Conservation (phyloP, 2,329 filamentous ascomycete species). For the Nemania bipapillata region DNA sequence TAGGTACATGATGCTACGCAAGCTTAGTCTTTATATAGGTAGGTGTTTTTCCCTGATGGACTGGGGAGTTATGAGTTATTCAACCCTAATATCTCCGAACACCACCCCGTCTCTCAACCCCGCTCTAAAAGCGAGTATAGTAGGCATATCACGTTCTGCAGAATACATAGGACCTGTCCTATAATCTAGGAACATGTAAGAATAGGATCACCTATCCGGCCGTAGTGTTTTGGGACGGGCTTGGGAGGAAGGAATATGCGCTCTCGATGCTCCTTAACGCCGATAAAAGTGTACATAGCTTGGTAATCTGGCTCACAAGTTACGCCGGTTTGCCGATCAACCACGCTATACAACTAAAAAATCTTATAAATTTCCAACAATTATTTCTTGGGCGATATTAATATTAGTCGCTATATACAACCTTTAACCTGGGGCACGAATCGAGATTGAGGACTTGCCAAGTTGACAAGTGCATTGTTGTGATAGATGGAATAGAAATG, state of each 20-base stretch:
- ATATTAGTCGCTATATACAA: too few species aligned
- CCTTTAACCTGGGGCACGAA: too few species aligned
- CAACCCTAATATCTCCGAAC: neutral
- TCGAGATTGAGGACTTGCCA: too few species aligned
- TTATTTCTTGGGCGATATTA: too few species aligned
- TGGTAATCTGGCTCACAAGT: neutral
- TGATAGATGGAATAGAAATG: too few species aligned
- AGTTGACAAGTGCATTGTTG: too few species aligned
- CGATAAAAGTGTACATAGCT: neutral
- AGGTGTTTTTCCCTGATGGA: neutral
- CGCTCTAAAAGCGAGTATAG: neutral
- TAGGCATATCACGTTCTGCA: neutral
- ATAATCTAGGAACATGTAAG: neutral
- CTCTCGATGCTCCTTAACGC: neutral
- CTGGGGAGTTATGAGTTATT: neutral
- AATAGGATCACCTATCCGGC: neutral
- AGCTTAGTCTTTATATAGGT: neutral
- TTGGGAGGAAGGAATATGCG: neutral
- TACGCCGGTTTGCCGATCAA: too few species aligned
- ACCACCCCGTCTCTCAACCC: neutral
- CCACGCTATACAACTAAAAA: too few species aligned
- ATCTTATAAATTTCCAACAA: too few species aligned
- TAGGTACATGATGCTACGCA: neutral
- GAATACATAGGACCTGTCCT: neutral
- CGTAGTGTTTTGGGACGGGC: neutral